These are phyloP conservation scores for Mortierella hygrophila DNA, from an alignment of 192 early-diverging fungal species.

Conservation along the genomic window DNA sequence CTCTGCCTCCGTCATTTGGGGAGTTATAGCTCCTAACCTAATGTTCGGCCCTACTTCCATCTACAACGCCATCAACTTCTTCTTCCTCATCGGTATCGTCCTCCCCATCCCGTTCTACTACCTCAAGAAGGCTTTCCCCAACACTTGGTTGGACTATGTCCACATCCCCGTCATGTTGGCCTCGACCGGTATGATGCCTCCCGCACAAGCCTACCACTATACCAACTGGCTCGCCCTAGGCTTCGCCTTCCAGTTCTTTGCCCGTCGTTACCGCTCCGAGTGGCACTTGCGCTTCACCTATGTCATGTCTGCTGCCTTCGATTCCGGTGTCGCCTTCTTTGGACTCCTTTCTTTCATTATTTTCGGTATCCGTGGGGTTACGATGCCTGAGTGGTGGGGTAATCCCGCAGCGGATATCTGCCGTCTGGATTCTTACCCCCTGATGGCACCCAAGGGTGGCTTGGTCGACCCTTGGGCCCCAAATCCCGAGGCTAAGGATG, in stretches of 20 bases:
- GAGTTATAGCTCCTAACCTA: constrained; percentile 71
- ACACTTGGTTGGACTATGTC: constrained; percentile 54
- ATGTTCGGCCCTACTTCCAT: constrained; percentile 64
- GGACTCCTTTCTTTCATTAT: constrained; percentile 34
- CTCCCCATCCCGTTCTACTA: constrained; percentile 68
- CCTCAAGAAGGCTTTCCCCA: constrained; percentile 63
- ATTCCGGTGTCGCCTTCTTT: constrained; percentile 63
- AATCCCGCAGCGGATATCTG: not conserved
- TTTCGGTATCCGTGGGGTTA: constrained; percentile 5
- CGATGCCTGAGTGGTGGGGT: not conserved
- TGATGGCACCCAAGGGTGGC: not conserved
- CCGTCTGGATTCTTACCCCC: constrained; percentile 12
- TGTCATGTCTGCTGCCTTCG: constrained; percentile 69
- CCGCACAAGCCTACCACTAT: constrained; percentile 56
- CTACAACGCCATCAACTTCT: constrained; percentile 50
- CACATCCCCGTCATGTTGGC: constrained; percentile 66
- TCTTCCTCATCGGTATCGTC: constrained; percentile 63
- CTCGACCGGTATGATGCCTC: constrained; percentile 63
- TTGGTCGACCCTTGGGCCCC: not conserved
- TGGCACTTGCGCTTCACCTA: constrained; percentile 76
- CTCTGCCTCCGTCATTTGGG: constrained; percentile 77
- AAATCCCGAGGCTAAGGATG: too few relatives aligned
- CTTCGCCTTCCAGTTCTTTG: constrained; percentile 62
- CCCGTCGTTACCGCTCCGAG: constrained; percentile 56
- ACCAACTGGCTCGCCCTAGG: constrained; percentile 48